These are phyloP conservation scores for Bocquillonia castaneifolia DNA, from an alignment of 441 rosid species.

Conservation along the genomic window DNA sequence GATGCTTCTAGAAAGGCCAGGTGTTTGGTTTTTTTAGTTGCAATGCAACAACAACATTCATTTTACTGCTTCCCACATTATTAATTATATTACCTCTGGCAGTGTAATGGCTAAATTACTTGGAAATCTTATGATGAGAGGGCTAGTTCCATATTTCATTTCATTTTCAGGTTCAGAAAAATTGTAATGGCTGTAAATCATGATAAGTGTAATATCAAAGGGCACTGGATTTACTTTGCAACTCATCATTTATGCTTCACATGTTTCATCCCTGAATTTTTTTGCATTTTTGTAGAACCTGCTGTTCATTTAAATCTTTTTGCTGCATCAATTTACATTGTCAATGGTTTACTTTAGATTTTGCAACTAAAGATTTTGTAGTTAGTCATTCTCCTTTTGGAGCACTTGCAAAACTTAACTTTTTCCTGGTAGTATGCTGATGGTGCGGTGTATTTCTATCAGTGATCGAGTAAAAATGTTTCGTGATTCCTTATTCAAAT, in stretches of 20 bases:
- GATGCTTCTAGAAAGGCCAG: slow-evolving; percentile 47
- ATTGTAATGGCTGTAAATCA: background rate
- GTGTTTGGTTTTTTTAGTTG: slow-evolving; percentile 27
- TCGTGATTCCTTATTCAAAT: slow-evolving; percentile 41
- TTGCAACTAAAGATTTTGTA: background rate
- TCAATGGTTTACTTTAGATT: slow-evolving; percentile 1
- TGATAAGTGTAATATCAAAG: background rate
- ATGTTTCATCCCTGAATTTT: background rate
- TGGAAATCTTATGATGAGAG: background rate
- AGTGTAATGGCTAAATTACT: background rate
- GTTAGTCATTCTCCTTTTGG: slow-evolving; percentile 13
- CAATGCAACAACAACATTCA: background rate
- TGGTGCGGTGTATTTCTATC: slow-evolving; percentile 24
- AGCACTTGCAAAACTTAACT: background rate
- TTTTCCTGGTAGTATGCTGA: background rate
- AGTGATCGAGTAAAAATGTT: slow-evolving; percentile 45
- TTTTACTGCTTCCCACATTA: background rate
- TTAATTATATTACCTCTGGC: background rate
- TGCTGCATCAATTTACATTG: background rate
- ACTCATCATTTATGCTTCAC: background rate
- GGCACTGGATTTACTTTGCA: background rate
- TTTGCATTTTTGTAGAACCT: background rate
- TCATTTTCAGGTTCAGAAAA: background rate
- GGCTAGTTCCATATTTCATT: background rate
- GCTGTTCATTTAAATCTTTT: background rate